Percentiles rank a stretch among this genome's conserved stretches.
Conservation (phyloP, 306 rosid species). For the Quercus berberidifolia region DNA sequence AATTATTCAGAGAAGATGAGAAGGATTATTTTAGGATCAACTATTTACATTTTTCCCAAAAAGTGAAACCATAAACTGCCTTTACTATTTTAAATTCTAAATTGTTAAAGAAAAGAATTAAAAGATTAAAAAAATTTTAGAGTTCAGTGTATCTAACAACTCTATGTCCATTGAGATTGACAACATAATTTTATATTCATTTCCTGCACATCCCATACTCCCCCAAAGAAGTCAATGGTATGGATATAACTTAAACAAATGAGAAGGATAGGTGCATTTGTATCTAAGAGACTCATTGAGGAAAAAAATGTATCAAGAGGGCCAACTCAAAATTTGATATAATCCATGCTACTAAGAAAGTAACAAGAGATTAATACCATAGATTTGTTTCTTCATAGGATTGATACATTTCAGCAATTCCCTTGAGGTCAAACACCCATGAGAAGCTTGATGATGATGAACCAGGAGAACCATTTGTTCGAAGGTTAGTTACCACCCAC, state of each 20-base stretch:
- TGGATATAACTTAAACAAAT: not conserved
- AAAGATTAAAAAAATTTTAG: too few species aligned
- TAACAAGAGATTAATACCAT: constrained; percentile 48
- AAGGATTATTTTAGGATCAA: constrained; percentile 7
- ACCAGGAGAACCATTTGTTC: constrained; percentile 47
- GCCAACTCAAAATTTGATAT: not conserved
- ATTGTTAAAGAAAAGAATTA: not conserved
- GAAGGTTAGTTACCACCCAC: constrained; percentile 96
- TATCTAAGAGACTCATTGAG: not conserved
- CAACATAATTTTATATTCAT: not conserved
- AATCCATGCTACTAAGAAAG: not conserved
- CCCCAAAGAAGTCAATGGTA: not conserved
- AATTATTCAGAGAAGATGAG: not conserved
- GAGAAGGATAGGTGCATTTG: not conserved
- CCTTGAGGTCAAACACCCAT: constrained; percentile 83
- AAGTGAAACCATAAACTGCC: not conserved
- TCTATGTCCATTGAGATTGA: not conserved
- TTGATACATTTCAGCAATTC: constrained; percentile 81
- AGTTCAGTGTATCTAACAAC: not conserved
- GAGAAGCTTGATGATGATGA: constrained; percentile 52
- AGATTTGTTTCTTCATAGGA: constrained; percentile 89
- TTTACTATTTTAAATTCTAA: not conserved
- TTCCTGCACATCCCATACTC: not conserved
- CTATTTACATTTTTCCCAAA: not conserved
- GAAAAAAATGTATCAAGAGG: not conserved